Evolutionary conservation across 2,329 filamentous ascomycete genomes (phyloP).

Genomic region (Torrubiellomyces zombiae): DNA sequence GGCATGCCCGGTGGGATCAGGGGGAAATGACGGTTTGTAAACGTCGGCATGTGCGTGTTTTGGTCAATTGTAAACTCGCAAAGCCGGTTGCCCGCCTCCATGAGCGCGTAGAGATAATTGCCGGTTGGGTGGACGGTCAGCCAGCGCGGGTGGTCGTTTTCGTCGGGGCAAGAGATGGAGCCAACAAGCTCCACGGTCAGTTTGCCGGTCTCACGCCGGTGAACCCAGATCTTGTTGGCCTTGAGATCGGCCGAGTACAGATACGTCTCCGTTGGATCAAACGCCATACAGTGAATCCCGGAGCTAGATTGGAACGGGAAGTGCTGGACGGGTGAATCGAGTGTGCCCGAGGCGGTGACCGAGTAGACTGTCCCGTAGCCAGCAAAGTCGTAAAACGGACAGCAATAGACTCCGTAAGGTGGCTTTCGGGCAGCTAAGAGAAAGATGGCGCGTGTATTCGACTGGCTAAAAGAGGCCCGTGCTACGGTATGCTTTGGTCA

Average conservation of each 20-base stretch:
- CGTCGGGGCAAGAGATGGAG: conserved; percentile 51
- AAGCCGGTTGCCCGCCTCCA: conserved; percentile 77
- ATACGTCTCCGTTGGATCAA: conserved; percentile 55
- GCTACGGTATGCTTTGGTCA: too few relatives aligned
- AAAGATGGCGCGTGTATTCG: conserved; percentile 81
- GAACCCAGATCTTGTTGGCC: conserved; percentile 71
- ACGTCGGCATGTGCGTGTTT: conserved; percentile 55
- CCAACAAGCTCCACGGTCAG: conserved; percentile 54
- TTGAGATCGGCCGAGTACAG: conserved; percentile 66
- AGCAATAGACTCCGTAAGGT: conserved; percentile 73
- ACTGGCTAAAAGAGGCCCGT: conserved; percentile 17
- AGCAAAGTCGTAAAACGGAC: conserved; percentile 78
- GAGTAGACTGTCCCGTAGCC: conserved; percentile 67
- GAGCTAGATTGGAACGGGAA: conserved; percentile 54
- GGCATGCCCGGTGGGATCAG: conserved; percentile 60
- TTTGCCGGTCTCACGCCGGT: conserved; percentile 44
- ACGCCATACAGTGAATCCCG: conserved; percentile 70
- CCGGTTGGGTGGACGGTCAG: conserved; percentile 68
- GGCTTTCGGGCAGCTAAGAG: conserved; percentile 62
- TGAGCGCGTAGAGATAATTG: conserved; percentile 67
- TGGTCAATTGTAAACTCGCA: conserved; percentile 70
- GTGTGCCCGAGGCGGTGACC: conserved; percentile 35
- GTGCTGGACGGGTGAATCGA: conserved; percentile 52
- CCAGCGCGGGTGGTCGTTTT: conserved; percentile 71
- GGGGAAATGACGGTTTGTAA: conserved; percentile 60